These are phyloP conservation scores for Amoebophrya sp. DNA, from an alignment of 169 alveolate genomes.

Conservation along the genomic window DNA sequence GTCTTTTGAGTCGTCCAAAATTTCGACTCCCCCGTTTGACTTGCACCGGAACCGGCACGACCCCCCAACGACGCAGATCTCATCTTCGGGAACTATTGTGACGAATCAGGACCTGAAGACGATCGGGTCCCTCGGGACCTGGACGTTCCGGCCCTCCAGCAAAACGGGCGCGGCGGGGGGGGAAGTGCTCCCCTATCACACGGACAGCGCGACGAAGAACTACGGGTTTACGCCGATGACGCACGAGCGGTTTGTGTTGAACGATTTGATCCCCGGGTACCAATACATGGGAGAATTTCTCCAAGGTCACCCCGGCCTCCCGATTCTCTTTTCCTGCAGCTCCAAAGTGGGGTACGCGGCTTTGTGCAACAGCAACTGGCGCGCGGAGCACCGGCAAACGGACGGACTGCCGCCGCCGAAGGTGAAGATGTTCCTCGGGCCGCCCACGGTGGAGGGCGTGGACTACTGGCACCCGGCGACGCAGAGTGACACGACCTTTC, in stretches of 20 bases:
- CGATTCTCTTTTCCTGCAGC: neutral
- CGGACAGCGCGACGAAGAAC: no score
- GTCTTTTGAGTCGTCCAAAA: neutral
- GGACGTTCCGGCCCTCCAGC: no score
- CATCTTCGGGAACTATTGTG: no score
- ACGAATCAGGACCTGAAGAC: no score
- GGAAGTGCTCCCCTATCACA: no score
- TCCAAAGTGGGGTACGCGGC: neutral
- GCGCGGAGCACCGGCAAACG: neutral
- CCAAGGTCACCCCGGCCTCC: neutral
- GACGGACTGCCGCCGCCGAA: neutral
- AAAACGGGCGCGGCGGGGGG: no score
- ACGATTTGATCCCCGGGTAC: neutral
- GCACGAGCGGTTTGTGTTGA: neutral
- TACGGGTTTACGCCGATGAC: neutral
- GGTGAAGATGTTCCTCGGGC: neutral
- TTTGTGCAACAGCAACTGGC: neutral
- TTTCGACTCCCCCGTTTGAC: no score
- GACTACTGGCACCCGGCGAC: neutral
- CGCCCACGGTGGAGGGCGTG: neutral
- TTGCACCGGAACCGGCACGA: no score
- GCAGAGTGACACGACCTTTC: neutral
- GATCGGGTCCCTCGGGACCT: no score
- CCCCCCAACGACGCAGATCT: no score
- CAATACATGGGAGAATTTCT: neutral